phyloP scores from a whole-genome alignment of 139 green algal species.

The Micractinium conductrix region DNA sequence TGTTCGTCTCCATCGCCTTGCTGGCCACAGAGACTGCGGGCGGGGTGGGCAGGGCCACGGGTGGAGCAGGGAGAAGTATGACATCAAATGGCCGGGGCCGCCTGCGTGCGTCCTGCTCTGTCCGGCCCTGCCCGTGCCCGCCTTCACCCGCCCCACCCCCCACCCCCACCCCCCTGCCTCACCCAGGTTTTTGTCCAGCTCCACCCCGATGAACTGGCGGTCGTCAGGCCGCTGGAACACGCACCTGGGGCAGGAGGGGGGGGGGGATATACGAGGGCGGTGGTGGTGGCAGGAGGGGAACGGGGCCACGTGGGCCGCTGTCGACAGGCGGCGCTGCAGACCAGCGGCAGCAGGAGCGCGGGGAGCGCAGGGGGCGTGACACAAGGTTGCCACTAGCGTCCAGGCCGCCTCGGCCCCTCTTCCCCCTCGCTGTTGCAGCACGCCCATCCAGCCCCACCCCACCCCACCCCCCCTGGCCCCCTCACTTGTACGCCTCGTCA shows the following conservation, averaged over 20 bases:
- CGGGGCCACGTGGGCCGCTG: too few species aligned
- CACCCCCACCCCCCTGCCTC: neutral
- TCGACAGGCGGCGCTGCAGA: too few species aligned
- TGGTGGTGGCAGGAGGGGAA: conserved; percentile 6
- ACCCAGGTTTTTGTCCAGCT: conserved; percentile 64
- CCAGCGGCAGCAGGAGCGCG: neutral
- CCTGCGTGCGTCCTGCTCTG: neutral
- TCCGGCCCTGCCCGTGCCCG: neutral
- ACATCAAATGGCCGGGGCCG: too few species aligned
- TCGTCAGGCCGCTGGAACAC: conserved; percentile 68
- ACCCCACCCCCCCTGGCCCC: conserved; percentile 18
- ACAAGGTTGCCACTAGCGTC: neutral
- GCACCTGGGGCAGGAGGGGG: conserved; percentile 39
- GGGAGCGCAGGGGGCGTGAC: neutral
- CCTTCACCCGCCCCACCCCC: neutral
- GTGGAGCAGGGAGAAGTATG: too few species aligned
- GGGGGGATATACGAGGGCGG: neutral
- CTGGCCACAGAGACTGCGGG: neutral
- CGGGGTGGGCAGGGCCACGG: too few species aligned
- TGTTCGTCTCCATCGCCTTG: conserved; percentile 63
- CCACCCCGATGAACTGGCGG: conserved; percentile 59
- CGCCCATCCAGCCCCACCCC: neutral
- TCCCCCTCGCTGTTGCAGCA: neutral
- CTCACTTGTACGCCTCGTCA: conserved; percentile 67
- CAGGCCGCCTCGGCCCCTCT: neutral